These are phyloP conservation scores for Debaryomyces prosopidis DNA, from an alignment of 805 yeast genomes.

Conservation along the genomic window DNA sequence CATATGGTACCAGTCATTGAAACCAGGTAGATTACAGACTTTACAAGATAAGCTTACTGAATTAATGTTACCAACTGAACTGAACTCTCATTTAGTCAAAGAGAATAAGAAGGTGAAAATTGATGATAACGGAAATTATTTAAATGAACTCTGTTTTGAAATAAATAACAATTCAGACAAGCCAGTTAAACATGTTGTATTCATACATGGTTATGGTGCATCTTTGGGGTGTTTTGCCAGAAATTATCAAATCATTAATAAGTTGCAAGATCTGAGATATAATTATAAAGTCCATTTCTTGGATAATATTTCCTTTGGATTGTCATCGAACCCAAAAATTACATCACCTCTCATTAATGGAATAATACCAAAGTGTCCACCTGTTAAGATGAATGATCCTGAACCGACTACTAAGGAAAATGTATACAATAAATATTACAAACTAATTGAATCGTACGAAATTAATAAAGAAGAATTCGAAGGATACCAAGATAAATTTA, in stretches of 20 bases:
- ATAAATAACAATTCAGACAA: slow-evolving; percentile 23
- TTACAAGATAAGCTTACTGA: slow-evolving; percentile 37
- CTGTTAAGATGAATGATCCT: slow-evolving; percentile 25
- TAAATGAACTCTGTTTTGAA: slow-evolving; percentile 36
- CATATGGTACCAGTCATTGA: slow-evolving; percentile 26
- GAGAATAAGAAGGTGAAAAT: slow-evolving; percentile 18
- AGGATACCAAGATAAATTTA: slow-evolving; percentile 34
- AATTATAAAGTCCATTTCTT: slow-evolving; percentile 50
- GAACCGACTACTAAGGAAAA: slow-evolving; percentile 27
- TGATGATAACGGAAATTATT: slow-evolving; percentile 23
- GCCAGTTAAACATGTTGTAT: slow-evolving; percentile 44
- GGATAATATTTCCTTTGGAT: slow-evolving; percentile 52
- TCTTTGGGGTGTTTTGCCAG: slow-evolving; percentile 57
- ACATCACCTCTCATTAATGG: slow-evolving; percentile 16
- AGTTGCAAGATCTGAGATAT: slow-evolving; percentile 23
- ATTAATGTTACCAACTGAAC: slow-evolving; percentile 27
- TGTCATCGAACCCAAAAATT: slow-evolving; percentile 48
- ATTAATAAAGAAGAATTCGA: slow-evolving; percentile 24
- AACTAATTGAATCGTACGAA: slow-evolving; percentile 36
- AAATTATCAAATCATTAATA: slow-evolving; percentile 45
- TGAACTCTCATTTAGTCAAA: slow-evolving; percentile 17
- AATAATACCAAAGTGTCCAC: slow-evolving; percentile 18
- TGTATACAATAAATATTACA: slow-evolving; percentile 40
- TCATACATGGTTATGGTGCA: slow-evolving; percentile 61
- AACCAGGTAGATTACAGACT: slow-evolving; percentile 23